Evolutionary conservation across 768 basidiomycete species (phyloP).

Genomic region (Pholiota conissans): DNA sequence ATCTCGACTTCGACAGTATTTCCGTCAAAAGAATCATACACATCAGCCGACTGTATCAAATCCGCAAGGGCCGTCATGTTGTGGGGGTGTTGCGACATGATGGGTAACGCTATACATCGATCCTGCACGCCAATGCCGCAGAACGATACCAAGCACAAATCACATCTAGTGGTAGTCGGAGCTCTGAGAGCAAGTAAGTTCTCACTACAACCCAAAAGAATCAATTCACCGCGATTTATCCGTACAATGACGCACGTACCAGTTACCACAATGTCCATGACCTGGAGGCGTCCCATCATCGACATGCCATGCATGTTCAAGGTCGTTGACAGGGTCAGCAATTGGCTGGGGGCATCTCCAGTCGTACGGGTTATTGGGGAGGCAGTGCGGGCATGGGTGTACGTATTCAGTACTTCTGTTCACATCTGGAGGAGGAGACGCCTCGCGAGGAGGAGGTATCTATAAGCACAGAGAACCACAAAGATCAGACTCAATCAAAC

Average conservation of each 20-base stretch:
- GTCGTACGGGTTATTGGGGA: slow-evolving; percentile 66
- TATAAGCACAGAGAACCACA: slow-evolving; percentile 24
- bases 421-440: slow-evolving; percentile 74
- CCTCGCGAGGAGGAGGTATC: slow-evolving; percentile 76
- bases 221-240: neutral
- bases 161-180: slow-evolving; percentile 80
- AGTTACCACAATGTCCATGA: slow-evolving; percentile 80
- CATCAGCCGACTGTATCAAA: slow-evolving; percentile 70
- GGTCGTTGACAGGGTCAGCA: slow-evolving; percentile 64
- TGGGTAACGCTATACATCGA: slow-evolving; percentile 63
- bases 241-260: slow-evolving; percentile 42
- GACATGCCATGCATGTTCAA: slow-evolving; percentile 73
- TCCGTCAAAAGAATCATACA: slow-evolving; percentile 80
- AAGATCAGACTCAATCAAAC: slow-evolving; percentile 1
- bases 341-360: slow-evolving; percentile 86
- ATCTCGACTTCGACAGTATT: slow-evolving; percentile 83
- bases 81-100: slow-evolving; percentile 66
- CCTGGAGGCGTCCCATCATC: slow-evolving; percentile 81
- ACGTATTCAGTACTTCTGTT: slow-evolving; percentile 64
- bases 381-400: slow-evolving; percentile 81
- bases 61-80: slow-evolving; percentile 69
- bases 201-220: slow-evolving; percentile 47
- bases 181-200: slow-evolving; percentile 71
- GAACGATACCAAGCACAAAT: slow-evolving; percentile 80
- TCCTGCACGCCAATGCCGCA: slow-evolving; percentile 79